Percentiles rank a stretch among this genome's conserved stretches.
These are phyloP conservation scores for Isabelozyma rhagii DNA, from an alignment of 805 yeast genomes.

Conservation along the genomic window DNA sequence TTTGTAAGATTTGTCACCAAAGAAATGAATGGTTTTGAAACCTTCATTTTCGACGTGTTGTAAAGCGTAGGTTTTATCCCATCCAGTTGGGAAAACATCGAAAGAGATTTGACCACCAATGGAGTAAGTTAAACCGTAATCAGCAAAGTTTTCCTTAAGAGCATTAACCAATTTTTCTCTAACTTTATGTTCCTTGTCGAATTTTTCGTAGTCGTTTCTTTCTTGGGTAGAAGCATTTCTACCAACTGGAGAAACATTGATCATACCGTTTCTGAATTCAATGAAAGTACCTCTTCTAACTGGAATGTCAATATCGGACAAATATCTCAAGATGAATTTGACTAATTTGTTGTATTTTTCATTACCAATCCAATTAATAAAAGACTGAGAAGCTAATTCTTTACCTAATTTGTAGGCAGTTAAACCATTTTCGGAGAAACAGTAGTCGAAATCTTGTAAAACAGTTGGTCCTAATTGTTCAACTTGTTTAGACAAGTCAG, in stretches of 20 bases:
- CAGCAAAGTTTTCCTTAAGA: slow-evolving; percentile 77
- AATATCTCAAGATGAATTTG: slow-evolving; percentile 80
- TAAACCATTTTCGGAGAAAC: slow-evolving; percentile 96
- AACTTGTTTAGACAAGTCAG: slow-evolving; percentile 88
- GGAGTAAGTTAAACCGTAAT: slow-evolving; percentile 86
- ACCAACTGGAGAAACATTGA: slow-evolving; percentile 96
- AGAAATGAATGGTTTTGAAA: slow-evolving; percentile 89
- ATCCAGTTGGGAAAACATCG: slow-evolving; percentile 99
- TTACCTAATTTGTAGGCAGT: slow-evolving; percentile 94
- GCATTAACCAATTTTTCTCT: slow-evolving; percentile 86
- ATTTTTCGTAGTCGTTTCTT: slow-evolving; percentile 88
- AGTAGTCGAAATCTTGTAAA: slow-evolving; percentile 82
- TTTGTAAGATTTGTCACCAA: slow-evolving; percentile 94
- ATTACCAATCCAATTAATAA: slow-evolving; percentile 94
- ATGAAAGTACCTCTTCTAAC: slow-evolving; percentile 97
- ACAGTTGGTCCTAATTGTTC: slow-evolving; percentile 90
- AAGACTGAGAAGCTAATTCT: slow-evolving; percentile 87
- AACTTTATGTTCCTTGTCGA: slow-evolving; percentile 73
- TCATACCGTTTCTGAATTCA: slow-evolving; percentile 99
- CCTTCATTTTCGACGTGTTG: slow-evolving; percentile 86
- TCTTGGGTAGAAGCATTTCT: slow-evolving; percentile 95
- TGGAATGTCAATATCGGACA: slow-evolving; percentile 85
- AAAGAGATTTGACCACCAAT: slow-evolving; percentile 99
- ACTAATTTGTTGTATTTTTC: slow-evolving; percentile 87
- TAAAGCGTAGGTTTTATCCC: slow-evolving; percentile 99